These are phyloP conservation scores for Chlorella sp. DNA, from an alignment of 139 green algal genomes.

Conservation along the genomic window DNA sequence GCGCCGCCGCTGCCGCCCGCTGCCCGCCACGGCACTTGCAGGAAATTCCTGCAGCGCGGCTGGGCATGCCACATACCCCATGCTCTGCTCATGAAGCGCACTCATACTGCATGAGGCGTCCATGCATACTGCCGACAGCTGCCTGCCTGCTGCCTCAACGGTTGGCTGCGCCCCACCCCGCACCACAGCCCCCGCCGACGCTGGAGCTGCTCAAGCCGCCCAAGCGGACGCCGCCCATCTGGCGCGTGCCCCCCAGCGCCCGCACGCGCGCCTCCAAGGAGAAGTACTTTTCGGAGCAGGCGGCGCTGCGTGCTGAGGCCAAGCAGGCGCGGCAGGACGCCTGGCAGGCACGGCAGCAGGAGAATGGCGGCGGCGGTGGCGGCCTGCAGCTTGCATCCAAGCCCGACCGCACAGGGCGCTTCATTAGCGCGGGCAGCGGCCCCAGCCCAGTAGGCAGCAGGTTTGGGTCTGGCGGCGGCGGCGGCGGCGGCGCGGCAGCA, in stretches of 20 bases:
- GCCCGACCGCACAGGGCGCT: neutral
- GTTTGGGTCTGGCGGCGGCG: neutral
- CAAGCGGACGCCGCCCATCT: slow-evolving; percentile 22
- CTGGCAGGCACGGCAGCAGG: neutral
- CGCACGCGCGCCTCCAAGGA: slow-evolving; percentile 34
- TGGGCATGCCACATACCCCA: too few species aligned
- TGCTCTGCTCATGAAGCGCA: too few species aligned
- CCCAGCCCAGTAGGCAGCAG: neutral
- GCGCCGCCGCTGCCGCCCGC: too few species aligned
- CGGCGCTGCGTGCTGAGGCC: neutral
- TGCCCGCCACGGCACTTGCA: too few species aligned
- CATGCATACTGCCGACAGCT: too few species aligned
- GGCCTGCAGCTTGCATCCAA: neutral
- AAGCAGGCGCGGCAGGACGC: neutral
- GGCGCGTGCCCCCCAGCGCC: slow-evolving; percentile 18
- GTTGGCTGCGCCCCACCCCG: too few species aligned
- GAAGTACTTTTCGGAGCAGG: slow-evolving; percentile 25
- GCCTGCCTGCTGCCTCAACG: too few species aligned
- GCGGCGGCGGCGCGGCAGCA: neutral
- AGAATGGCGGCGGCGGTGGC: neutral
- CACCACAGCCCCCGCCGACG: neutral
- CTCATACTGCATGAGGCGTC: too few species aligned
- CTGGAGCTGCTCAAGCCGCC: slow-evolving; percentile 11
- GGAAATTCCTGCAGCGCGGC: too few species aligned
- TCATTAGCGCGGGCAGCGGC: neutral